Evolutionary conservation across 768 basidiomycete genomes (phyloP).

Genomic region (Psilocybe cubensis): DNA sequence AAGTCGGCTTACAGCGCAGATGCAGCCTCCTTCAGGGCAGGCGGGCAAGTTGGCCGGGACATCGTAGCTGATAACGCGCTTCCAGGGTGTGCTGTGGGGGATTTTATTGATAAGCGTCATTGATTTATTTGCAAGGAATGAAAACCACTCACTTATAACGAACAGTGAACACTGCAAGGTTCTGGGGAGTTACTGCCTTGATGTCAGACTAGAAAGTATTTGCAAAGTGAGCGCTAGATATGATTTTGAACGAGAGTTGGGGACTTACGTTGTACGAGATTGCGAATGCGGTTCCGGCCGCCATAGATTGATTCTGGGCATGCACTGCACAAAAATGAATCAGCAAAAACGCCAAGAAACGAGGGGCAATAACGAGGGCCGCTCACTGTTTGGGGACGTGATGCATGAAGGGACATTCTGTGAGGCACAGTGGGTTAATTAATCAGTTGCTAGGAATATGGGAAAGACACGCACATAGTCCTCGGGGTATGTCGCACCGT

Average conservation of each 20-base stretch:
- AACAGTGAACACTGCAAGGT: no score
- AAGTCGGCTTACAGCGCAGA: slow-evolving; percentile 24
- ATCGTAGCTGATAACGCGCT: no score
- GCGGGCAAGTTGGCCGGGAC: no score
- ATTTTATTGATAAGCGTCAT: no score
- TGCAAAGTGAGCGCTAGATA: background rate
- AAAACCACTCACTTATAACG: no score
- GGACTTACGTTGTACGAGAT: slow-evolving; percentile 50
- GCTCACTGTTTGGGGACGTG: slow-evolving; percentile 50
- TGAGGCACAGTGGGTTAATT: background rate
- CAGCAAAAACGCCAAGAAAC: background rate
- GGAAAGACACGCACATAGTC: slow-evolving; percentile 40
- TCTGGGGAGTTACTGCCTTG: no score
- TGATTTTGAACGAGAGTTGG: background rate
- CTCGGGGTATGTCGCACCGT: slow-evolving; percentile 44
- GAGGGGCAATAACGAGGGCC: no score
- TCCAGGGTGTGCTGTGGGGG: no score
- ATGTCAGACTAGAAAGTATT: slow-evolving; percentile 35
- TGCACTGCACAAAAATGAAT: slow-evolving; percentile 48
- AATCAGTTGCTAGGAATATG: background rate
- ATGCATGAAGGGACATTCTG: slow-evolving; percentile 48
- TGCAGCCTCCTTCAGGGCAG: no score
- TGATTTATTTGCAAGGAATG: no score
- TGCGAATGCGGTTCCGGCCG: slow-evolving; percentile 59
- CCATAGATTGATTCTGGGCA: slow-evolving; percentile 51